These are phyloP conservation scores for Elaeagnus macrophylla DNA, from an alignment of 306 rosid genomes.

Conservation along the genomic window DNA sequence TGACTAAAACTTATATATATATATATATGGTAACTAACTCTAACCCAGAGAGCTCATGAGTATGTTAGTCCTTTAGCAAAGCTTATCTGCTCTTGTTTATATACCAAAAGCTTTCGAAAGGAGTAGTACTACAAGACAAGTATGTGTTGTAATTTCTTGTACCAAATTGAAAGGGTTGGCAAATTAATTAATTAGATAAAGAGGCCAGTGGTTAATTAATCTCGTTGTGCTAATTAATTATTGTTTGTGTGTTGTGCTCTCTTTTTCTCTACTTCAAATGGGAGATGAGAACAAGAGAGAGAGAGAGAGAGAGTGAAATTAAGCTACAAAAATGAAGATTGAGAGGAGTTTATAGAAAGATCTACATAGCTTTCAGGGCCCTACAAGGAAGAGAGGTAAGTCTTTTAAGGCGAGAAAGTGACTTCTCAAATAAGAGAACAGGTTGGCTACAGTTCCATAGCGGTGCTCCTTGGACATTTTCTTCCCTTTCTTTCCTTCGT, in stretches of 20 bases:
- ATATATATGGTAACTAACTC: constrained; percentile 1
- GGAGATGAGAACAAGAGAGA: not conserved
- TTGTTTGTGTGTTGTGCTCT: not conserved
- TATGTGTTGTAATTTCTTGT: too few species aligned
- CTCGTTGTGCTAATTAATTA: too few species aligned
- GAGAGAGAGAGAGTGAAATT: constrained; percentile 3
- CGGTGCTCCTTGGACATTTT: constrained; percentile 76
- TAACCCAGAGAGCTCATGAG: not conserved
- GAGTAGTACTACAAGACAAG: too few species aligned
- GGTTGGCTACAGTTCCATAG: constrained; percentile 72
- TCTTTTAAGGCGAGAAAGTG: constrained; percentile 60
- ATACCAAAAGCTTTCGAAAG: too few species aligned
- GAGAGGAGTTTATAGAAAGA: constrained; percentile 52
- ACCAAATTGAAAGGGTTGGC: too few species aligned
- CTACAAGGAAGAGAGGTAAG: constrained; percentile 28
- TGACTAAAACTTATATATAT: not conserved
- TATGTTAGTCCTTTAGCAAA: too few species aligned
- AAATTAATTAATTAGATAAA: not conserved
- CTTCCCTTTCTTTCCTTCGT: constrained; percentile 11
- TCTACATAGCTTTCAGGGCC: constrained; percentile 76
- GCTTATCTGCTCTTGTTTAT: too few species aligned
- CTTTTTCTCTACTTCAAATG: constrained; percentile 8
- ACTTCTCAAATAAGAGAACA: constrained; percentile 56
- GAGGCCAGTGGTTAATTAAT: not conserved
- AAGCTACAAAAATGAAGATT: constrained; percentile 7